A percentile compares a stretch with the other conserved stretches of the same genome.
phyloP scores from a whole-genome alignment of 352 stramenopile genomes.

The Phytophthora hibernalis region DNA sequence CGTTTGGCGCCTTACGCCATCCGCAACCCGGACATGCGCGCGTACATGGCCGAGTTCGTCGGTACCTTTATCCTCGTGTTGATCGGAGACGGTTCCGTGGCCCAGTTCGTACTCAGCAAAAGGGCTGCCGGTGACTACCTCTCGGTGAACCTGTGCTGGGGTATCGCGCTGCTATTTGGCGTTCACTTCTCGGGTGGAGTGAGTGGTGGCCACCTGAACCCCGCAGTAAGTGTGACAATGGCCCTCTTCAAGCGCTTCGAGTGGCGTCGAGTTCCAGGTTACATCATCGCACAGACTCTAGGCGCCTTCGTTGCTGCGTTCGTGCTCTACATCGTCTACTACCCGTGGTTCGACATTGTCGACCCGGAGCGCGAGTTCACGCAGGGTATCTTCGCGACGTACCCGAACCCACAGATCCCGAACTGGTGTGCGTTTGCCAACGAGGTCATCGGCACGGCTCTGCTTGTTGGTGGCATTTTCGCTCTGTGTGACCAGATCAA shows the following conservation, averaged over 20 bases:
- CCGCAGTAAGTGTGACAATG: slow-evolving; percentile 74
- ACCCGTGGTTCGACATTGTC: slow-evolving; percentile 58
- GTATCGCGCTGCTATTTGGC: slow-evolving; percentile 76
- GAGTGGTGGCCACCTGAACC: slow-evolving; percentile 75
- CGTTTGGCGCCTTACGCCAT: slow-evolving; percentile 19
- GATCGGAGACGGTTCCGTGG: slow-evolving; percentile 61
- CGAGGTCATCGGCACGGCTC: slow-evolving; percentile 64
- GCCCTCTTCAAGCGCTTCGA: slow-evolving; percentile 61
- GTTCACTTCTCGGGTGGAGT: slow-evolving; percentile 73
- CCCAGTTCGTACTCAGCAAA: slow-evolving; percentile 62
- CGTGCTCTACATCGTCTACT: slow-evolving; percentile 75
- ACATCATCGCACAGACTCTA: slow-evolving; percentile 65
- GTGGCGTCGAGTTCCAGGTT: slow-evolving; percentile 73
- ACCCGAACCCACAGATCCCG: slow-evolving; percentile 71
- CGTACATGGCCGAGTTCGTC: slow-evolving; percentile 54
- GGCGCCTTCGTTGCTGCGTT: slow-evolving; percentile 72
- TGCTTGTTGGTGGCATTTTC: slow-evolving; percentile 73
- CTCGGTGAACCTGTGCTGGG: slow-evolving; percentile 73
- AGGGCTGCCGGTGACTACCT: slow-evolving; percentile 68
- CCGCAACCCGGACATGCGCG: slow-evolving; percentile 23
- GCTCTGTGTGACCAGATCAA: slow-evolving; percentile 76
- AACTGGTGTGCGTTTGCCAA: slow-evolving; percentile 68
- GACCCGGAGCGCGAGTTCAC: slow-evolving; percentile 70
- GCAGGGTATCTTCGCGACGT: slow-evolving; percentile 77
- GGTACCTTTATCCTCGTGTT: slow-evolving; percentile 71